Percentiles rank a stretch among this genome's conserved stretches.
phyloP scores from a whole-genome alignment of 140 eudicot species.

The Bidens hawaiensis region DNA sequence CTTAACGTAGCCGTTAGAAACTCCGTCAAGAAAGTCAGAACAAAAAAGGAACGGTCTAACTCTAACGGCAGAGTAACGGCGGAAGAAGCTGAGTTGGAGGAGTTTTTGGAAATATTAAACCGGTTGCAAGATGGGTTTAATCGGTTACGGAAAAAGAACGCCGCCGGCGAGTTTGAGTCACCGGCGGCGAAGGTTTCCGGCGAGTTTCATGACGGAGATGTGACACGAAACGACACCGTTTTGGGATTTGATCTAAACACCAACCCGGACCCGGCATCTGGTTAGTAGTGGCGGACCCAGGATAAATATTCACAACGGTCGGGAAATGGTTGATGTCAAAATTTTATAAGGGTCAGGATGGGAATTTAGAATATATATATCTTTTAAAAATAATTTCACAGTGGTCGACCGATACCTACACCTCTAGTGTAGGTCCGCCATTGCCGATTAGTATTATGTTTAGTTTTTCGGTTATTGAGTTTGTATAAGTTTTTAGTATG shows the following conservation, averaged over 20 bases:
- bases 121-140: slow-evolving; percentile 39
- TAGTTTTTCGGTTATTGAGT: too few relatives aligned
- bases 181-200: background rate
- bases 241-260: slow-evolving; percentile 47
- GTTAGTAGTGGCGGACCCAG: background rate
- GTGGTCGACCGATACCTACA: too few relatives aligned
- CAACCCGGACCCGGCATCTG: slow-evolving; percentile 25
- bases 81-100: slow-evolving; percentile 50
- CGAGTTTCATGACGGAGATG: slow-evolving; percentile 5
- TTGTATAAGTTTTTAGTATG: too few relatives aligned
- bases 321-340: too few relatives aligned
- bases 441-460: too few relatives aligned
- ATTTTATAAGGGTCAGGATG: too few relatives aligned
- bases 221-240: background rate
- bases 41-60: background rate
- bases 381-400: too few relatives aligned
- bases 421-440: too few relatives aligned
- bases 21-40: slow-evolving; percentile 23
- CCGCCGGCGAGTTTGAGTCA: background rate
- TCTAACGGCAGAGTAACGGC: slow-evolving; percentile 17
- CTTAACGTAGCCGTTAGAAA: slow-evolving; percentile 10
- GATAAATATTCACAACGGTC: too few relatives aligned
- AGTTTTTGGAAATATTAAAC: slow-evolving; percentile 43
- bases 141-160: slow-evolving; percentile 26
- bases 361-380: too few relatives aligned